phyloP scores from a whole-genome alignment of 805 yeast species.

The Metahyphopichia silvanorum region DNA sequence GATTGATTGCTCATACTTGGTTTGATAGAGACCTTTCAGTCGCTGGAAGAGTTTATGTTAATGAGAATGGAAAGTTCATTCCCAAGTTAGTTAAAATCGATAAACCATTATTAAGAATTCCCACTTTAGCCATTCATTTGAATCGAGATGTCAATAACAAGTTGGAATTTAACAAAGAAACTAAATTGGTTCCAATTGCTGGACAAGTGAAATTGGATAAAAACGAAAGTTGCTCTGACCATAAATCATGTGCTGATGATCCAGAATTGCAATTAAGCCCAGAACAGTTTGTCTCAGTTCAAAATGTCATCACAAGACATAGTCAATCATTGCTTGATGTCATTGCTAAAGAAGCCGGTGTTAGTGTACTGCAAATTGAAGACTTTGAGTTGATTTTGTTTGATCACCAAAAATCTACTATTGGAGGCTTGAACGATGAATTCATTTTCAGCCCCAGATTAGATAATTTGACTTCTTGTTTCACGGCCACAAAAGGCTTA shows the following conservation, averaged over 20 bases:
- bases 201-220: constrained; percentile 45
- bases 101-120: constrained; percentile 84
- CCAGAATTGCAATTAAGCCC: constrained; percentile 46
- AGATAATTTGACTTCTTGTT: constrained; percentile 88
- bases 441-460: constrained; percentile 88
- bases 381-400: constrained; percentile 86
- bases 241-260: constrained; percentile 45
- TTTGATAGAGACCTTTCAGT: constrained; percentile 89
- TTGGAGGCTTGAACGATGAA: constrained; percentile 90
- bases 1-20: constrained; percentile 97
- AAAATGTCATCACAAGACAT: constrained; percentile 70
- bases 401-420: constrained; percentile 77
- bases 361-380: constrained; percentile 58
- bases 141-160: constrained; percentile 72
- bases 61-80: constrained; percentile 45
- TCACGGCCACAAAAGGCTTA: constrained; percentile 70
- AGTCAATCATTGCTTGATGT: constrained; percentile 64
- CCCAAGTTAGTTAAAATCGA: constrained; percentile 75
- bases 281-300: constrained; percentile 62
- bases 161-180: constrained; percentile 87
- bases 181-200: constrained; percentile 82
- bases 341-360: constrained; percentile 62
- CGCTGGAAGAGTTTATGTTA: constrained; percentile 87
- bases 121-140: constrained; percentile 91
- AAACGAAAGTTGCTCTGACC: constrained; percentile 11